Base-by-base conservation (phyloP, 2,329 filamentous ascomycete genomes). In the Beauveria sp. region DNA sequence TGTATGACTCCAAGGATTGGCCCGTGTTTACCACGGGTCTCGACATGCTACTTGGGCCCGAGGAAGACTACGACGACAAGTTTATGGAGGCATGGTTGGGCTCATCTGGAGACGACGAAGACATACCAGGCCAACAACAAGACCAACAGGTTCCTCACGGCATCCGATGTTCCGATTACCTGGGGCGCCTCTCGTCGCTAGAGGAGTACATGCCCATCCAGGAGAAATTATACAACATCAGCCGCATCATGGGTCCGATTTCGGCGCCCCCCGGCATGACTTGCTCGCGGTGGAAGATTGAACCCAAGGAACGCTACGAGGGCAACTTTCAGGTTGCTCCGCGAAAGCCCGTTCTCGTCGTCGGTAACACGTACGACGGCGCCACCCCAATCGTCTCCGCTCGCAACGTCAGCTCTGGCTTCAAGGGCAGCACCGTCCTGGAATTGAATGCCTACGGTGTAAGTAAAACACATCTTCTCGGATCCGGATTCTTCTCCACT, bases 311-410 rank as follows among this genome's bases (percentile, higher is more conserved):
- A 64, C 66, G 68, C 18, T 75, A 73, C 51, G 64, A 59, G 2
- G 72, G 69, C 0, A 67, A 70, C 52, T 75, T 76, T 53, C 61
- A 61, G 18, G 70, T 69, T 47, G 70, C 68, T 60, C 71, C 73
- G 0, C 69, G 64, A 58, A 70, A 70, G 18, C 70, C 73, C 0
- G 54, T 77, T 2, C 66, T 79, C 2, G 62, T 79, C 16, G 67
- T 78, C 10, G 71, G 72, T 8, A 77, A 75, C 61, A 71, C 69
- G 0, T 67, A 67, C 30, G 76, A 79, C 56, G 70, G 69, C 0
- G 66, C 72, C n/a, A 77, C 74, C 2, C 75, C 76, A 2, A 63
- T 78, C 7, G 65, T 56, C 3, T 75, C 74, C 20, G 76, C 75
- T 0, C 66, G 64, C 50, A 75, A 76, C 48, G 66, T 74, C 40